Percentiles rank a stretch among this genome's conserved stretches.
phyloP scores from a whole-genome alignment of 495 filamentous ascomycete species.

The Neurospora pannonica region DNA sequence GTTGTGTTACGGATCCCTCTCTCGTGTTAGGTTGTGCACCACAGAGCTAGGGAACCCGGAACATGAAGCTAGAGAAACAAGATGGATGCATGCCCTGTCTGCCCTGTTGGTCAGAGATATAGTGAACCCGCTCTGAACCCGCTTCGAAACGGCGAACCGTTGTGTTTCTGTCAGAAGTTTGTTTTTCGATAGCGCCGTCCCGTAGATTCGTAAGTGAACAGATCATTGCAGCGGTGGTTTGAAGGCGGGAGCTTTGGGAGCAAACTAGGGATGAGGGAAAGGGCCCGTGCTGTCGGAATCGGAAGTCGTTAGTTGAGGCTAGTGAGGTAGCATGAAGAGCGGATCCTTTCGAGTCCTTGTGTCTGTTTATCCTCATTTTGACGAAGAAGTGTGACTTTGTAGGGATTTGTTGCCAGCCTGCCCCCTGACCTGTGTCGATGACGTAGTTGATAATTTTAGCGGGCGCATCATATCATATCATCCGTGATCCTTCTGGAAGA shows the following conservation, averaged over 20 bases:
- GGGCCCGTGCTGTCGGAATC: constrained; percentile 8
- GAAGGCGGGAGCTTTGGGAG: neutral
- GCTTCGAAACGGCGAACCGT: neutral
- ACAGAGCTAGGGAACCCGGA: neutral
- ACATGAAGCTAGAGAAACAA: neutral
- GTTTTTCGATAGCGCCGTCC: neutral
- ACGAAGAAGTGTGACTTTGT: neutral
- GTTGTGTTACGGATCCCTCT: neutral
- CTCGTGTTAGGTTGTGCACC: neutral
- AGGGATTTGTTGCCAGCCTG: neutral
- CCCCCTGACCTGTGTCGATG: neutral
- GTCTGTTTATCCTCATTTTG: constrained; percentile 4
- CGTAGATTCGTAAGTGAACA: neutral
- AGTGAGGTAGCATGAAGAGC: neutral
- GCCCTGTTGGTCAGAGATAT: neutral
- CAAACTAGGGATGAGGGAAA: neutral
- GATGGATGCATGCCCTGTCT: neutral
- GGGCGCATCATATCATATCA: neutral
- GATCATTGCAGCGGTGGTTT: neutral
- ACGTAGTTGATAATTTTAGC: neutral
- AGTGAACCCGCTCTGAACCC: neutral
- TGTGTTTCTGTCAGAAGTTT: neutral
- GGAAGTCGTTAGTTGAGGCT: constrained; percentile 6
- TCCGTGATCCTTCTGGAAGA: neutral
- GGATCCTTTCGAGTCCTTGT: neutral